A percentile compares a stretch with the other conserved stretches of the same genome.
phyloP scores from a whole-genome alignment of 169 alveolate genomes.

The Cryptosporidium felis region DNA sequence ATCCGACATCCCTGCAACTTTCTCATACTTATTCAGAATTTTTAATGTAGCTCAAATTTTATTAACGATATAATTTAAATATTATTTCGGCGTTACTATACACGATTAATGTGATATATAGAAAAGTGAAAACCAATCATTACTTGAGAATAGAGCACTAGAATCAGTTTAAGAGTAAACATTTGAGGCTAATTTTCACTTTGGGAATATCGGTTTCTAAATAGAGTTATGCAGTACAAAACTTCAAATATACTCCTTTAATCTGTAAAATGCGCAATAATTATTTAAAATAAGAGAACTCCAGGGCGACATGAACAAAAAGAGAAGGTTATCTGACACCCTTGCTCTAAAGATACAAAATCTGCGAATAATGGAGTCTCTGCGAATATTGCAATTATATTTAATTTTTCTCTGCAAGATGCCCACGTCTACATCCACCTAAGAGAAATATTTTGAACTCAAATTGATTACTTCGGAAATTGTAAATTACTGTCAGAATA shows the following conservation, averaged over 20 bases:
- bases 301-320: too few relatives aligned
- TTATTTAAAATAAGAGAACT: too few relatives aligned
- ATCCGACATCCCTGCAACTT: background rate
- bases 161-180: slow-evolving; percentile 3
- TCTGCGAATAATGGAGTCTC: too few relatives aligned
- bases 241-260: too few relatives aligned
- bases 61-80: background rate
- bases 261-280: too few relatives aligned
- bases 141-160: background rate
- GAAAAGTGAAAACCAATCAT: background rate
- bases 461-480: background rate
- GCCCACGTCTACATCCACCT: slow-evolving; percentile 11
- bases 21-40: too few relatives aligned
- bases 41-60: too few relatives aligned
- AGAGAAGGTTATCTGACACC: too few relatives aligned
- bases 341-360: too few relatives aligned
- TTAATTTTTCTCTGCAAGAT: background rate
- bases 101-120: background rate
- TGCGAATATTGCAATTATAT: too few relatives aligned
- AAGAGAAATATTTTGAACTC: background rate
- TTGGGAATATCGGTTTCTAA: slow-evolving; percentile 8
- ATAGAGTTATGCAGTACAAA: too few relatives aligned
- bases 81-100: background rate
- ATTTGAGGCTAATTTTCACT: background rate
- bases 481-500: background rate